Evolutionary conservation across 441 rosid species (phyloP).

Genomic region (Viola pubescens): DNA sequence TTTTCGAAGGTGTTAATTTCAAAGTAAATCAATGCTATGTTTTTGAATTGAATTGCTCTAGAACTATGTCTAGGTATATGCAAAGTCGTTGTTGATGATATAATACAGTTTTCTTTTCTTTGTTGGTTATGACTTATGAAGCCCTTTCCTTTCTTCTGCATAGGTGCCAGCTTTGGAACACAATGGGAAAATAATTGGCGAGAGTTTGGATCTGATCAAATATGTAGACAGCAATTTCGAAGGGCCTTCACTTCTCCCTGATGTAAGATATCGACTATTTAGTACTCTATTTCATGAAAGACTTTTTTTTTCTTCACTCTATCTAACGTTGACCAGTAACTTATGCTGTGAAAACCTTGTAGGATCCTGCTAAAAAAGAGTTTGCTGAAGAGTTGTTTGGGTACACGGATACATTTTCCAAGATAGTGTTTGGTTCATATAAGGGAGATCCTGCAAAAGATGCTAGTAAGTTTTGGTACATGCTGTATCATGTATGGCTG

Average conservation of each 20-base stretch:
- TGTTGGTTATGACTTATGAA: neutral
- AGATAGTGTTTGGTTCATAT: constrained; percentile 34
- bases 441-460: constrained; percentile 48
- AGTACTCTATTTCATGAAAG: neutral
- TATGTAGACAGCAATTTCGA: constrained; percentile 75
- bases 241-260: constrained; percentile 65
- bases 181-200: constrained; percentile 75
- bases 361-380: constrained; percentile 70
- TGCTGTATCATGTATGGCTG: neutral
- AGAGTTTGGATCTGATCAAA: constrained; percentile 75
- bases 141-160: neutral
- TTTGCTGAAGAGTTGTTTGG: constrained; percentile 60
- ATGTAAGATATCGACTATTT: constrained; percentile 28
- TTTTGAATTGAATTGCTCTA: too few relatives aligned
- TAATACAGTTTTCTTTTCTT: neutral
- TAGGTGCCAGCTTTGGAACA: constrained; percentile 88
- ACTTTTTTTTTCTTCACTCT: neutral
- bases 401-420: constrained; percentile 41
- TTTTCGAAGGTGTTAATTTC: too few relatives aligned
- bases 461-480: constrained; percentile 38
- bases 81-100: too few relatives aligned
- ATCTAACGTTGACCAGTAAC: neutral
- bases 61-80: too few relatives aligned
- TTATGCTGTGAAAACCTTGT: neutral
- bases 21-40: too few relatives aligned